Evolutionary conservation across 257 asterid species (phyloP).

Genomic region (Scutellaria galericulata): DNA sequence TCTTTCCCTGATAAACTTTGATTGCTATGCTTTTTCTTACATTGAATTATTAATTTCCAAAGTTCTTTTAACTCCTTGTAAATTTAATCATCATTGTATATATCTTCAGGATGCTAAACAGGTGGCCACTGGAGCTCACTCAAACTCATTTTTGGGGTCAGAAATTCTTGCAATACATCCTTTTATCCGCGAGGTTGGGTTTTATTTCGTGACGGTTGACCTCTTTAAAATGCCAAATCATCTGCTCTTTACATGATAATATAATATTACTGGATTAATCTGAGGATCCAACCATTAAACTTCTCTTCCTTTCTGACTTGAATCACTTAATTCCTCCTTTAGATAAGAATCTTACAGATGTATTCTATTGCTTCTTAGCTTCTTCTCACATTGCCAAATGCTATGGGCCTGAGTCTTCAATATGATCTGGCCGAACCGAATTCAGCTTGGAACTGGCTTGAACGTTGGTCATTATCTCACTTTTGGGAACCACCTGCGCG

Average conservation of each 20-base stretch:
- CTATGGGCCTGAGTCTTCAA: conserved; percentile 87
- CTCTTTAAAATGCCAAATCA: conserved; percentile 13
- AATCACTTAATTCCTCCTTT: neutral
- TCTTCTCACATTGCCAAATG: conserved; percentile 67
- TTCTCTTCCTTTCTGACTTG: neutral
- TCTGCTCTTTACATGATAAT: conserved; percentile 15
- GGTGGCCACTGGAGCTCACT: conserved; percentile 46
- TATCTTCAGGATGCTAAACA: conserved; percentile 43
- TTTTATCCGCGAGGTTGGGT: conserved; percentile 69
- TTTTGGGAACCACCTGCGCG: conserved; percentile 72
- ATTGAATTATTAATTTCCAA: neutral
- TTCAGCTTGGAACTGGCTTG: conserved; percentile 88
- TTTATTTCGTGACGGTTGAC: conserved; percentile 26
- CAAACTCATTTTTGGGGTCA: conserved; percentile 37
- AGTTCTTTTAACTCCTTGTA: neutral
- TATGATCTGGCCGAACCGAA: conserved; percentile 75
- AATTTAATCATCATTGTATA: neutral
- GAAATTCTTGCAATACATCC: conserved; percentile 59
- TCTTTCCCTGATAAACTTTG: neutral
- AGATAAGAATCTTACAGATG: conserved; percentile 22
- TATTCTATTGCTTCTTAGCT: conserved; percentile 56
- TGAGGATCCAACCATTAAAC: neutral
- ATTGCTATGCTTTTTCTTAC: neutral
- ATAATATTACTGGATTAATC: conserved; percentile 1
- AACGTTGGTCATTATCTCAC: conserved; percentile 79